Base-by-base conservation (phyloP, 768 basidiomycete genomes). In the Russula griseocarnosa region DNA sequence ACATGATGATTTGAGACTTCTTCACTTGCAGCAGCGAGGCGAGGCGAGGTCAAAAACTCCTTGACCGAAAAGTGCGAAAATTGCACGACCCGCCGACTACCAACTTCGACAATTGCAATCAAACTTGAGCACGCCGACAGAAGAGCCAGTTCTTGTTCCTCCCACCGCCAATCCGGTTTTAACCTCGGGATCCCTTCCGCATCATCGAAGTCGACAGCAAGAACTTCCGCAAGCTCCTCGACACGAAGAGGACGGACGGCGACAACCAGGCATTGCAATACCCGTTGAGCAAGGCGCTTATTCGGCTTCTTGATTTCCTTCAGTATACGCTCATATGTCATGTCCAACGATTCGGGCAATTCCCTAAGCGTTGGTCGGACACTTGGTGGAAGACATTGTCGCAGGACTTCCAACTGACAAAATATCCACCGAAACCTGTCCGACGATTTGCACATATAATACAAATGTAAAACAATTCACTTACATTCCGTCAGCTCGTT, bases 181-280 rank as follows among this genome's bases (percentile, higher is more conserved):
- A 46, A 5, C 42, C 30, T 46, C 7, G 56, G 56, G 11, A 57
- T 32, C 6, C 20, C 56, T 32, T 22, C 56, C 38, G 2, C 44
- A 32, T 18, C 30, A n/a, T 32, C 42, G 3, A 57, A 57, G 20
- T 57, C 56, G 20, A 57, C 28, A 1, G 56, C 56, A 1, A 57
- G n/a, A 13, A 46, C 42, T 1, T 57, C 56, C 5, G 56, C 42
- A 11, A 57, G 56, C 20, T 57, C 56, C 11, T 7, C 56, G 0
- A 57, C 56, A 13, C 56, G 28, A 57, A 57, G 56, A 10, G 56
- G 56, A 7, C 56, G 56, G 22, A 13, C 16, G 10, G 56, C 42
- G 1, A 46, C 56, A 5, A 28, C 42, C 6, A 57, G 42, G 14
- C 42, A 57, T 46, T 57, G 42, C 6, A 57, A 46, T 7, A 57